phyloP scores from a whole-genome alignment of 257 asterid genomes.

The Capsicum rhomboideum region DNA sequence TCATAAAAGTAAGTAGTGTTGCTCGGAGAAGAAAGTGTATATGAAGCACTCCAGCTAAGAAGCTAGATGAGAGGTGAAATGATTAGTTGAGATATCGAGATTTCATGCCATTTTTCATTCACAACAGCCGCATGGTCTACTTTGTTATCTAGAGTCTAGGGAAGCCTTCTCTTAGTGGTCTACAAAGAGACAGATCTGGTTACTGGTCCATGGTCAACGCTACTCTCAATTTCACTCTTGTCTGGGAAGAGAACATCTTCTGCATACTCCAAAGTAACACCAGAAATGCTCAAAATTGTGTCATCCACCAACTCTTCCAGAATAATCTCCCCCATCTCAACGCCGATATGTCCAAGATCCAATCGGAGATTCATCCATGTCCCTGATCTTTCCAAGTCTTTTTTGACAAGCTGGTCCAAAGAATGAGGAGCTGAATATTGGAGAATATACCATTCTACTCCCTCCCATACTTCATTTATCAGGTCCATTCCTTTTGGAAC shows the following conservation, averaged over 20 bases:
- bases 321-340: constrained; percentile 53
- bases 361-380: constrained; percentile 55
- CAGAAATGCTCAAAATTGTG: constrained; percentile 23
- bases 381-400: constrained; percentile 45
- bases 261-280: constrained; percentile 9
- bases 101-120: background rate
- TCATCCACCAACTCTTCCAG: constrained; percentile 61
- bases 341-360: constrained; percentile 43
- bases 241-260: constrained; percentile 8
- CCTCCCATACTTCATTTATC: constrained; percentile 68
- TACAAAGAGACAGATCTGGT: background rate
- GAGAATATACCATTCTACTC: constrained; percentile 45
- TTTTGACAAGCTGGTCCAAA: constrained; percentile 54
- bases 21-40: background rate
- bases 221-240: constrained; percentile 13
- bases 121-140: background rate
- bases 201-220: constrained; percentile 16
- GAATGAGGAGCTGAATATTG: constrained; percentile 38
- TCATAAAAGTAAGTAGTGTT: background rate
- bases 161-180: background rate
- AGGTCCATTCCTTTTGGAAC: constrained; percentile 76
- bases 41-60: background rate
- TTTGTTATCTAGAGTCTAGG: background rate
- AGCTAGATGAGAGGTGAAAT: background rate
- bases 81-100: background rate